Conservation (phyloP, 2,329 filamentous ascomycete species). For the Cylindrodendrum hubeiense region DNA sequence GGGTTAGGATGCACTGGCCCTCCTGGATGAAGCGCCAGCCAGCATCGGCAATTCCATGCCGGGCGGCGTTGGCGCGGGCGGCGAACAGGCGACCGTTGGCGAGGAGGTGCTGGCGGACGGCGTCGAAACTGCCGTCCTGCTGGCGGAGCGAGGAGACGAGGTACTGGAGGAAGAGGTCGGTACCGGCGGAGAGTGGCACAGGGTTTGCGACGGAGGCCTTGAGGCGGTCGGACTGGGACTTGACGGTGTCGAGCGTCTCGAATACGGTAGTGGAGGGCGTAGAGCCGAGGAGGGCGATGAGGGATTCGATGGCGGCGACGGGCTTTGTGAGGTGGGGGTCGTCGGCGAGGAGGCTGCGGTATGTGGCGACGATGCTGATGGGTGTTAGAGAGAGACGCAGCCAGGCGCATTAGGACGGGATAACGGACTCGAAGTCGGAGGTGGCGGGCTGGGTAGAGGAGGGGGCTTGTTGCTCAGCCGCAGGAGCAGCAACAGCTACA, state of each 20-base stretch:
- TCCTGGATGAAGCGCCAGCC: constrained; percentile 84
- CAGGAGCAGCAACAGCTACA: constrained; percentile 23
- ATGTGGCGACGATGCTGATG: constrained; percentile 66
- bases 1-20: constrained; percentile 86
- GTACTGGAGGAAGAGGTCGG: constrained; percentile 95
- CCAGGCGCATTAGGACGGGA: background rate
- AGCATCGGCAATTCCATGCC: constrained; percentile 84
- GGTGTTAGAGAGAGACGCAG: background rate
- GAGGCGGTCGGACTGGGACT: constrained; percentile 80
- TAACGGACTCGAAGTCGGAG: constrained; percentile 45
- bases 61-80: constrained; percentile 84
- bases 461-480: constrained; percentile 35
- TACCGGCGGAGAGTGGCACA: constrained; percentile 92
- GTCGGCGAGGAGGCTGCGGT: constrained; percentile 65
- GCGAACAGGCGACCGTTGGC: constrained; percentile 91
- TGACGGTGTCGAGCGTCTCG: constrained; percentile 91
- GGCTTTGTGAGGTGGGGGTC: constrained; percentile 95
- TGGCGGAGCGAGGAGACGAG: constrained; percentile 80
- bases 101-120: constrained; percentile 84
- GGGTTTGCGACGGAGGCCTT: constrained; percentile 87
- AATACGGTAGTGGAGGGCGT: constrained; percentile 88
- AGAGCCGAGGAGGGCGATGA: constrained; percentile 87
- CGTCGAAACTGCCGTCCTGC: constrained; percentile 74
- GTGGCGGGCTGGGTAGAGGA: constrained; percentile 18
- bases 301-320: constrained; percentile 91